A percentile compares a stretch with the other conserved stretches of the same genome.
Evolutionary conservation across 192 early-diverging fungal genomes (phyloP).

Genomic region (Dissophora ornata): DNA sequence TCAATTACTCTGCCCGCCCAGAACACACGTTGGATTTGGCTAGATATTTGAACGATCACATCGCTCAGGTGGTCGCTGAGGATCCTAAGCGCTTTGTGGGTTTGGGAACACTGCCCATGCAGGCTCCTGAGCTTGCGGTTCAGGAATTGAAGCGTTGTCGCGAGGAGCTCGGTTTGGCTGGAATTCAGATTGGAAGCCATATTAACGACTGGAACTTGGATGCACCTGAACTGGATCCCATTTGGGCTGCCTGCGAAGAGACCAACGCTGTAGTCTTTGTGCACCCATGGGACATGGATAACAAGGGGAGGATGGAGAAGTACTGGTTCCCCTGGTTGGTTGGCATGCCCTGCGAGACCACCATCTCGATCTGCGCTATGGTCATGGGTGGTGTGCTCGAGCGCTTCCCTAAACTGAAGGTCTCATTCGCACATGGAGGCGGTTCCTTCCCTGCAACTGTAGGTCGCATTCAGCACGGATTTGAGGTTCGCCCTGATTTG

Average conservation of each 20-base stretch:
- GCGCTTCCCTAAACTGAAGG: slow-evolving; percentile 67
- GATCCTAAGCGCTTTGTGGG: slow-evolving; percentile 72
- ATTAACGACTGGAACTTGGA: slow-evolving; percentile 77
- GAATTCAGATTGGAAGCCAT: slow-evolving; percentile 75
- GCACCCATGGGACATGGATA: slow-evolving; percentile 76
- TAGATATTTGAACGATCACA: slow-evolving; percentile 66
- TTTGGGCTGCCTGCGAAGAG: slow-evolving; percentile 76
- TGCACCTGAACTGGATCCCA: slow-evolving; percentile 71
- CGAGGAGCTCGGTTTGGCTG: slow-evolving; percentile 69
- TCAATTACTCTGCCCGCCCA: slow-evolving; percentile 64
- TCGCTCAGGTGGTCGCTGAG: slow-evolving; percentile 67
- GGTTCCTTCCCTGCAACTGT: slow-evolving; percentile 74
- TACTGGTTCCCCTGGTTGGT: slow-evolving; percentile 77
- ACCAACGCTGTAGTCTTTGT: slow-evolving; percentile 71
- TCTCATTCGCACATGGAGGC: slow-evolving; percentile 75
- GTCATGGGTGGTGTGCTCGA: slow-evolving; percentile 76
- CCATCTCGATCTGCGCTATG: slow-evolving; percentile 71
- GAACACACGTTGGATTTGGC: slow-evolving; percentile 69
- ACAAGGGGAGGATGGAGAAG: slow-evolving; percentile 70
- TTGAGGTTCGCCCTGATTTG: slow-evolving; percentile 72
- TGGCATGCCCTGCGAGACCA: slow-evolving; percentile 72
- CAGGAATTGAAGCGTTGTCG: slow-evolving; percentile 72
- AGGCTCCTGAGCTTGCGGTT: slow-evolving; percentile 71
- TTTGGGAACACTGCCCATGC: slow-evolving; percentile 76
- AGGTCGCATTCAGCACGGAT: slow-evolving; percentile 76